These are phyloP conservation scores for Stipa capillata DNA, from an alignment of 176 grass and related monocot species.

Conservation along the genomic window DNA sequence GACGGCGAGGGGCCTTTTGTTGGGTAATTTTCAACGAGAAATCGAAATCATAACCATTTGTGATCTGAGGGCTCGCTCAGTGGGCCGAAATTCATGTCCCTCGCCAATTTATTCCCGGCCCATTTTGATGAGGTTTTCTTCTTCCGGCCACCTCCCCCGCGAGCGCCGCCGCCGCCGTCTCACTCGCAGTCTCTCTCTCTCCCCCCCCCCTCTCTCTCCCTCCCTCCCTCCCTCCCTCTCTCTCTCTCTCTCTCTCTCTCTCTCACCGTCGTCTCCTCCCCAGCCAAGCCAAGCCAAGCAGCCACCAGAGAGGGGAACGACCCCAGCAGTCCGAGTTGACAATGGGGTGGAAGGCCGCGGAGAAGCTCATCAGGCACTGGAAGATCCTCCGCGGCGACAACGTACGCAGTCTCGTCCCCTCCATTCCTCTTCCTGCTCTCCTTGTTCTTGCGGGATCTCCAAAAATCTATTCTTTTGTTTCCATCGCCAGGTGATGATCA, in stretches of 20 bases:
- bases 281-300: background rate
- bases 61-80: no score
- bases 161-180: constrained; percentile 22
- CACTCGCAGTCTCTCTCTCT: background rate
- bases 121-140: background rate
- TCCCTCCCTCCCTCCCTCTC: no score
- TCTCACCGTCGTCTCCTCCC: no score
- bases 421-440: background rate
- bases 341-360: constrained; percentile 88
- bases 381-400: constrained; percentile 90
- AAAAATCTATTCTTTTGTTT: background rate
- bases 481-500: constrained; percentile 84
- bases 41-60: no score
- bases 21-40: no score
- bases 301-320: background rate
- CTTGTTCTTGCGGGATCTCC: background rate
- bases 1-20: no score
- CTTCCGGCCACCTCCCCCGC: background rate
- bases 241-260: no score
- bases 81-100: no score
- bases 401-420: constrained; percentile 20
- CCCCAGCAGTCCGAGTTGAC: background rate
- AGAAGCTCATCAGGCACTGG: constrained; percentile 78
- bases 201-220: no score
- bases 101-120: background rate